Base-by-base conservation (phyloP, 257 asterid species). In the Gentiana macrophylla region DNA sequence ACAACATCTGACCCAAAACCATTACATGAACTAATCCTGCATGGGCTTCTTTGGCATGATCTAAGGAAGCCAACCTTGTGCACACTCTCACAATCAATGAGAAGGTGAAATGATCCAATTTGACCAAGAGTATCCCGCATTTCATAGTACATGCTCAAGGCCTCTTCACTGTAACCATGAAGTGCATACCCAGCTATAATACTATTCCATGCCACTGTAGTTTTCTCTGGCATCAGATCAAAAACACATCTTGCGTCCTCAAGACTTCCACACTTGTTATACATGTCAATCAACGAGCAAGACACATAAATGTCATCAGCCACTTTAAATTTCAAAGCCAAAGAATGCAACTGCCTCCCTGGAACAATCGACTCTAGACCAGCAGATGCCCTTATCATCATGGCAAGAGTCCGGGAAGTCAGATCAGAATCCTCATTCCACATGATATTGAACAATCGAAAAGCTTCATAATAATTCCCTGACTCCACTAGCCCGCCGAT, bases 41-140 rank as follows among this genome's bases (percentile, higher is more conserved):
- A 49, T 86, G 96, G 60, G 96, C 94, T 70, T 90, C 94, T 67
- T 79, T 86, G 13, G 85, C 98, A 66, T 86, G 91, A 64, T 79
- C 94, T 7, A 84, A 55, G 5, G 95, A 86, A 62, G 91, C 95
- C 55, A 90, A 71, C 81, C 91, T 84, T 1, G 92, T 75, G 61
- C 94, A 86, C 15, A 86, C 89, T 37, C 89, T 67, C 58, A 82
- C 59, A 15, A 86, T 72, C 55, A 76, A 80, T 12, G 95, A 82
- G 63, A 79, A 82, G 37, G 95, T 86, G 68, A 81, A 80, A 57
- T 79, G 82, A 67, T 84, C 94, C 96, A 84, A 79, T 73, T 84
- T 76, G 50, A 73, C 80, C 2, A 80, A 80, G 87, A n/a, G 82
- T 67, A 64, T 77, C 84, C 67, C 68, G 89, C 95, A 86, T 86